Evolutionary conservation across 768 basidiomycete species (phyloP), one percentile per base, ranked within the genome.

Genomic region (Hericium rajendrae): DNA sequence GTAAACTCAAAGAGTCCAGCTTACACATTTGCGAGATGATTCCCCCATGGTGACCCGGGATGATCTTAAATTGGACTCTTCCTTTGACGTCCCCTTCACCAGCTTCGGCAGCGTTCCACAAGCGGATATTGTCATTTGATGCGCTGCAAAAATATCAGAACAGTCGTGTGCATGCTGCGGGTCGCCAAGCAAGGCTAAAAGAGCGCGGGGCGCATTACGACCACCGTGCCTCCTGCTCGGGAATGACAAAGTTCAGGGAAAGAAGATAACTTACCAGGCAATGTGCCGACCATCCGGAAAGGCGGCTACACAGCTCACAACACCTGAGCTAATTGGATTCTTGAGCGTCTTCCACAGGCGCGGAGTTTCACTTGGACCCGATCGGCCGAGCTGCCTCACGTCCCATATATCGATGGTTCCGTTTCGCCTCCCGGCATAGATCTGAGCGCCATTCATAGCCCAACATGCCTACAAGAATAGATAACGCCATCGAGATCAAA

Each of bases 401-500:
- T 98, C 97, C 90, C 91, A 98, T 15, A 97, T 82, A 65, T 97
- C 92, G 52, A 98, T 81, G 1, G 88, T 85, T 22, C 91, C 91
- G 62, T 94, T 94, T 51, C 94, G 78, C 62, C 95, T 78, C 9
- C 95, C 94, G 12, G 90, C 94, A 68, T 91, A 91, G 48, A 99
- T 84, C 60, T 94, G 88, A 4, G 78, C 78, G 15, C 95, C 94
- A 61, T 92, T 84, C 2, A 84, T 79, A 5, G 92, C 93, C 94
- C 95, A 98, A 69, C 89, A 94, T 15, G 94, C 94, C 94, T 98
- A 64, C 46, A 41, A 62, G 32, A 66, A 39, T 15, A 12, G 20
- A 53, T n/a, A 38, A 38, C 28, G 57, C 54, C 15, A 52, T 51
- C 37, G 18, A 18, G 6, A 32, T 32, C 32, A 32, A 32, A 32